Percentiles rank a stretch among this genome's conserved stretches.
Conservation (phyloP, 441 rosid species). For the Gossypium davidsonii region DNA sequence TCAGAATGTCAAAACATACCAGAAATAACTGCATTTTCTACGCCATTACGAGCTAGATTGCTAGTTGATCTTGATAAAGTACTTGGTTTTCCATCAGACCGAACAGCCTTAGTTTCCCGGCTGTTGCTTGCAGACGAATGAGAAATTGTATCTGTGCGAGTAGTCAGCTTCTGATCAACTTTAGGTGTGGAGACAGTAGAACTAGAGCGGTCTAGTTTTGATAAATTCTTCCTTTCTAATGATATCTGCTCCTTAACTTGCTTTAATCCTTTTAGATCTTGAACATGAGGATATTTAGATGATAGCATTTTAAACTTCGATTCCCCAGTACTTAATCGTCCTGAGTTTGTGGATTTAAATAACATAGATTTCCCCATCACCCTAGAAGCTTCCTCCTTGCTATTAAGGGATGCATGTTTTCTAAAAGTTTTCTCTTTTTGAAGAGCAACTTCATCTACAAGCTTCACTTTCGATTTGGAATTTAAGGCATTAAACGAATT, state of each 20-base stretch:
- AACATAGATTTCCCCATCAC: conserved; percentile 65
- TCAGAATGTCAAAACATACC: conserved; percentile 42
- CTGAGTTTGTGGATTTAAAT: conserved; percentile 49
- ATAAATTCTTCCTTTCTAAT: conserved; percentile 40
- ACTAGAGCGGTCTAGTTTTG: conserved; percentile 38
- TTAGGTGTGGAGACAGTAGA: conserved; percentile 33
- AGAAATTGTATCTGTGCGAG: conserved; percentile 39
- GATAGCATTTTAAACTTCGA: conserved; percentile 51
- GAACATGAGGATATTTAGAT: conserved; percentile 45
- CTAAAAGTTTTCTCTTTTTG: conserved; percentile 50
- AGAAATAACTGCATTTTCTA: conserved; percentile 38
- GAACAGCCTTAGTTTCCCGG: conserved; percentile 50
- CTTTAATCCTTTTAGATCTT: conserved; percentile 53
- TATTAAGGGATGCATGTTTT: conserved; percentile 38
- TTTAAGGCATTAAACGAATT: conserved; percentile 57
- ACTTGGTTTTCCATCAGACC: conserved; percentile 56
- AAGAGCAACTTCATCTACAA: conserved; percentile 51
- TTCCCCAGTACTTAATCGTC: conserved; percentile 43
- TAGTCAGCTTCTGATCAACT: conserved; percentile 49
- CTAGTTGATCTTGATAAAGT: conserved; percentile 46
- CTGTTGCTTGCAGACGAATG: conserved; percentile 37
- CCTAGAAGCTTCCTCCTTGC: conserved; percentile 50
- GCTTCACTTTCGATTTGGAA: conserved; percentile 62
- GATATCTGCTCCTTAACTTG: conserved; percentile 47
- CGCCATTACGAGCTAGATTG: conserved; percentile 42